phyloP scores from a whole-genome alignment of 2,329 filamentous ascomycete species.

The Chrysosporium keratinophilum region DNA sequence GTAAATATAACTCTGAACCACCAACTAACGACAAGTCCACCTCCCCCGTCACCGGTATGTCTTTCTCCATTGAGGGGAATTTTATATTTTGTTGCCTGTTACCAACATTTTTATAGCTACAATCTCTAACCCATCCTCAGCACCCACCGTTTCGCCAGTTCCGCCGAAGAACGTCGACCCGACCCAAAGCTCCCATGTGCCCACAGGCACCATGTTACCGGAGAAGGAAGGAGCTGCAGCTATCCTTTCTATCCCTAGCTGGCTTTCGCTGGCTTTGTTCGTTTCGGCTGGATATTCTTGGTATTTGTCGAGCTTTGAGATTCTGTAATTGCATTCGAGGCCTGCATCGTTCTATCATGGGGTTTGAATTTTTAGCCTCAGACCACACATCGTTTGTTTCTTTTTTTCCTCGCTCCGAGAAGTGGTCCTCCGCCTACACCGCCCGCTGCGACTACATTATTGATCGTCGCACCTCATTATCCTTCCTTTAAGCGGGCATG shows the following conservation, averaged over 20 bases:
- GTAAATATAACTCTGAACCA: constrained; percentile 1
- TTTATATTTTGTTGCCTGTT: not conserved
- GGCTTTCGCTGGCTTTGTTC: constrained; percentile 4
- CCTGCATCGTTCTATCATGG: not conserved
- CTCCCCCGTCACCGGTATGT: not conserved
- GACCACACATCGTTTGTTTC: not conserved
- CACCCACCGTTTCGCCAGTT: constrained; percentile 3
- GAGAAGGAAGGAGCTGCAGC: constrained; percentile 4
- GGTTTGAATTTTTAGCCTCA: not conserved
- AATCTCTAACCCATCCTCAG: not conserved
- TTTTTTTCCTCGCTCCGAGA: no score
- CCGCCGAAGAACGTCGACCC: constrained; percentile 2
- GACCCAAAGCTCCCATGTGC: not conserved
- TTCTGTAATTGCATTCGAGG: not conserved
- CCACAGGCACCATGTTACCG: not conserved
- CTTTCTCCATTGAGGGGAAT: not conserved
- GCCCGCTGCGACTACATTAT: no score
- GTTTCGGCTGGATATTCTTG: constrained; percentile 5
- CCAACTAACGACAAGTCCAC: not conserved
- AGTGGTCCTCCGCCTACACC: no score
- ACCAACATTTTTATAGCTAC: constrained; percentile 3
- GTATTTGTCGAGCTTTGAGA: not conserved
- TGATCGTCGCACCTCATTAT: not conserved
- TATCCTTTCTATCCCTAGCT: constrained; percentile 2
- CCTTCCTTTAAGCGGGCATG: no score